These are phyloP conservation scores for Coelastrella sp. DNA, from an alignment of 139 green algal genomes.

Conservation along the genomic window DNA sequence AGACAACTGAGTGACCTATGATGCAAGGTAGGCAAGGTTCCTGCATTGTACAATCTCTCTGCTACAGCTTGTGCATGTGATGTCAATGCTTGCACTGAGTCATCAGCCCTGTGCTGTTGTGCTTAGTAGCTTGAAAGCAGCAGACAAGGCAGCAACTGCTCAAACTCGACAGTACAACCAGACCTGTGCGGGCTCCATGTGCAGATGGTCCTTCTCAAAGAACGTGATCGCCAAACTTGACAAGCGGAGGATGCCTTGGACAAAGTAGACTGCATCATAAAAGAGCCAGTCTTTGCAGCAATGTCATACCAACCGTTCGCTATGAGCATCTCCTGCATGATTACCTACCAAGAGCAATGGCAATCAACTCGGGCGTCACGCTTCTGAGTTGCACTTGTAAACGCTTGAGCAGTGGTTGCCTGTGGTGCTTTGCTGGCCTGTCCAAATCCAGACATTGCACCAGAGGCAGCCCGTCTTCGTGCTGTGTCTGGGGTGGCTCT, in stretches of 20 bases:
- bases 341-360: slow-evolving; percentile 20
- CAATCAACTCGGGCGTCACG: slow-evolving; percentile 15
- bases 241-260: slow-evolving; percentile 33
- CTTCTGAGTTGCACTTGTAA: background rate
- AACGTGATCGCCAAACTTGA: slow-evolving; percentile 26
- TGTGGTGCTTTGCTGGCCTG: slow-evolving; percentile 16
- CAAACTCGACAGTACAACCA: too few relatives aligned
- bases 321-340: background rate
- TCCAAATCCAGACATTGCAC: slow-evolving; percentile 11
- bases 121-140: too few relatives aligned
- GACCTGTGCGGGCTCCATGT: slow-evolving; percentile 45
- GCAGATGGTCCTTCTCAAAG: slow-evolving; percentile 32
- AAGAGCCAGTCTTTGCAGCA: too few relatives aligned
- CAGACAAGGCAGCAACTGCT: too few relatives aligned
- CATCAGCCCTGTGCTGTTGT: background rate
- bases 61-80: too few relatives aligned
- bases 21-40: too few relatives aligned
- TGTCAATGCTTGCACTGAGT: too few relatives aligned
- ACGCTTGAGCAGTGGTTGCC: background rate
- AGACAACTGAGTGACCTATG: too few relatives aligned
- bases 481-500: background rate
- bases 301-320: too few relatives aligned
- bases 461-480: slow-evolving; percentile 30
- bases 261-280: slow-evolving; percentile 43
- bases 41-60: too few relatives aligned